Evolutionary conservation across 2,329 filamentous ascomycete genomes (phyloP).

Genomic region (Lecanicillium sp.): DNA sequence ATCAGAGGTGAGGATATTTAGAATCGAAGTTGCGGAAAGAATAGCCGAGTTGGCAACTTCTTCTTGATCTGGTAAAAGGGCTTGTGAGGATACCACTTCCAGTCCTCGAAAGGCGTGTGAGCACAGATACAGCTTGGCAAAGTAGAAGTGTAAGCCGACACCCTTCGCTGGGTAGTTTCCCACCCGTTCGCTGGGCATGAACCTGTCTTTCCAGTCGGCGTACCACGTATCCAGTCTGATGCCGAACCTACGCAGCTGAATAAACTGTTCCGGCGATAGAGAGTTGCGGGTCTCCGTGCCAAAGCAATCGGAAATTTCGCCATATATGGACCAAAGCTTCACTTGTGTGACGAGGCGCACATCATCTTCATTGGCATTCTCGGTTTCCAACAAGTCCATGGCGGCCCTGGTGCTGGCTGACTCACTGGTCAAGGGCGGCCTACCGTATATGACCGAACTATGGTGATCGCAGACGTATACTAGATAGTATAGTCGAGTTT

Average conservation of each 20-base stretch:
- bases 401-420: constrained; percentile 1
- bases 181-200: constrained; percentile 21
- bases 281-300: constrained; percentile 9
- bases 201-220: constrained; percentile 20
- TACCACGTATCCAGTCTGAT: constrained; percentile 20
- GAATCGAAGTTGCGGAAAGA: constrained; percentile 4
- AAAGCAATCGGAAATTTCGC: constrained; percentile 3
- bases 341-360: constrained; percentile 4
- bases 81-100: neutral
- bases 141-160: constrained; percentile 27
- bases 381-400: constrained; percentile 6
- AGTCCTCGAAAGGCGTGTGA: constrained; percentile 26
- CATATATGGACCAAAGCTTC: constrained; percentile 3
- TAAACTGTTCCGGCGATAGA: constrained; percentile 16
- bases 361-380: constrained; percentile 5
- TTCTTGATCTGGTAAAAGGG: constrained; percentile 15
- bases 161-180: constrained; percentile 29
- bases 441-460: constrained; percentile 3
- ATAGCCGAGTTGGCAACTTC: constrained; percentile 22
- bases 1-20: neutral
- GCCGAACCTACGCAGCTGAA: constrained; percentile 18
- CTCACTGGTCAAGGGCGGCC: constrained; percentile 1
- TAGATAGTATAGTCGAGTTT: constrained; percentile 5
- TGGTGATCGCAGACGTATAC: constrained; percentile 8
- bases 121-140: constrained; percentile 29